These are phyloP conservation scores for Diaporthe destruens DNA, from an alignment of 2,329 filamentous ascomycete genomes.

Conservation along the genomic window DNA sequence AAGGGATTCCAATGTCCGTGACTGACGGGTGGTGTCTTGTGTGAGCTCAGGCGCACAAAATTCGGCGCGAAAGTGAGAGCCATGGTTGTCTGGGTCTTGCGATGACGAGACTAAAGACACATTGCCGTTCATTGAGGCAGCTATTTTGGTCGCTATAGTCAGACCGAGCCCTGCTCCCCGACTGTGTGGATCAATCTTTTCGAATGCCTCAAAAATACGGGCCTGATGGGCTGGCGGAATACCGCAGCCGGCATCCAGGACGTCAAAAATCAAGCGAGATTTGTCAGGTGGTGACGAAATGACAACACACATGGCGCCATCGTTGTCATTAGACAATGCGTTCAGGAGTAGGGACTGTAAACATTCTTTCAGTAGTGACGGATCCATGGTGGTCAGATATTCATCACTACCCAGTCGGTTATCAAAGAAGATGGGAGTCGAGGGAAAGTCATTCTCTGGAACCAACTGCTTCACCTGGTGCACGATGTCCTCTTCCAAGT, in stretches of 20 bases:
- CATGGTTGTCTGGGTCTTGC: conserved; percentile 45
- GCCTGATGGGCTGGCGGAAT: conserved; percentile 52
- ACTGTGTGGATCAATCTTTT: conserved; percentile 54
- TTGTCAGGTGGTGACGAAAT: conserved; percentile 49
- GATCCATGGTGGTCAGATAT: conserved; percentile 52
- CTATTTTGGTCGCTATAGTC: conserved; percentile 57
- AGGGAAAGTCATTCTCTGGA: conserved; percentile 47
- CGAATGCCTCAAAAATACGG: conserved; percentile 58
- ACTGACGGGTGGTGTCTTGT: not conserved
- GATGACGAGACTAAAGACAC: conserved; percentile 54
- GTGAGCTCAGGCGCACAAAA: conserved; percentile 34
- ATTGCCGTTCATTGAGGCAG: conserved; percentile 54
- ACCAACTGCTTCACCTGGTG: conserved; percentile 48
- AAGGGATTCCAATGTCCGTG: not conserved
- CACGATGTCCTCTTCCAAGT: conserved; percentile 50
- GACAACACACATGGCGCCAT: conserved; percentile 53
- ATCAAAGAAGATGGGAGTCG: conserved; percentile 51
- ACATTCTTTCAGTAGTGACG: conserved; percentile 56
- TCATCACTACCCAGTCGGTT: conserved; percentile 47
- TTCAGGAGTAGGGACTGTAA: conserved; percentile 57
- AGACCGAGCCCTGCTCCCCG: conserved; percentile 58
- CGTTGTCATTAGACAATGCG: conserved; percentile 55
- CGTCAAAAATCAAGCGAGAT: conserved; percentile 52
- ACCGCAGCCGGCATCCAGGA: conserved; percentile 58
- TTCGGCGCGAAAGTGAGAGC: conserved; percentile 55